Conservation (phyloP, 1,284 basidiomycete species). For the Cryptococcus sp. region DNA sequence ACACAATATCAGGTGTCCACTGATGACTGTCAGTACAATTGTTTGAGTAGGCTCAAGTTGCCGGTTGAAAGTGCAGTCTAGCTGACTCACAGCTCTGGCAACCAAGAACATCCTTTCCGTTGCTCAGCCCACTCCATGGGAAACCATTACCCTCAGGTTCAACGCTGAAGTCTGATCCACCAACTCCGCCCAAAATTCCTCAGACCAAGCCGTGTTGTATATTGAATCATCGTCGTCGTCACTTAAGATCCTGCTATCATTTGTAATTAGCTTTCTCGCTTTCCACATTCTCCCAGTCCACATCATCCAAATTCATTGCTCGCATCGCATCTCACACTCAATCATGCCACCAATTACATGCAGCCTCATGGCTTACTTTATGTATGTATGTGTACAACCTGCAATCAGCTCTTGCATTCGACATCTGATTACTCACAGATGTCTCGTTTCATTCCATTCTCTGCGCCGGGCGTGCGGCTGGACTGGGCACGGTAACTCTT, state of each 20-base stretch:
- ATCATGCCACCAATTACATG: constrained; percentile 8
- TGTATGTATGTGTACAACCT: background rate
- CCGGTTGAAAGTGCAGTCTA: background rate
- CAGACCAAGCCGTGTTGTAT: background rate
- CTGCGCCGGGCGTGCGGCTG: background rate
- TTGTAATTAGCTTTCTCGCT: too few species aligned
- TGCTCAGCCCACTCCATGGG: constrained; percentile 23
- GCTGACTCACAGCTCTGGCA: constrained; percentile 26
- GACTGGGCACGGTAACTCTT: constrained; percentile 10
- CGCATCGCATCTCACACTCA: too few species aligned
- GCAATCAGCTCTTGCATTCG: too few species aligned
- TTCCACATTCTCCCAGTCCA: too few species aligned
- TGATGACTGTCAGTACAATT: constrained; percentile 30
- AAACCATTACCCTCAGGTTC: constrained; percentile 23
- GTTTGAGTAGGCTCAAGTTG: constrained; percentile 28
- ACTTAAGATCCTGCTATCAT: too few species aligned
- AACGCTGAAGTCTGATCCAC: constrained; percentile 1
- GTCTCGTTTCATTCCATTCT: background rate
- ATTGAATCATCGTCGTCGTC: background rate
- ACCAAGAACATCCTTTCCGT: constrained; percentile 34
- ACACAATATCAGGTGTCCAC: background rate
- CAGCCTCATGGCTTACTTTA: background rate
- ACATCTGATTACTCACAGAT: constrained; percentile 2
- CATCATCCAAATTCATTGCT: too few species aligned
- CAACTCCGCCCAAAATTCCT: background rate